Evolutionary conservation across 768 basidiomycete genomes (phyloP).

Genomic region (Phylloporus sp.): DNA sequence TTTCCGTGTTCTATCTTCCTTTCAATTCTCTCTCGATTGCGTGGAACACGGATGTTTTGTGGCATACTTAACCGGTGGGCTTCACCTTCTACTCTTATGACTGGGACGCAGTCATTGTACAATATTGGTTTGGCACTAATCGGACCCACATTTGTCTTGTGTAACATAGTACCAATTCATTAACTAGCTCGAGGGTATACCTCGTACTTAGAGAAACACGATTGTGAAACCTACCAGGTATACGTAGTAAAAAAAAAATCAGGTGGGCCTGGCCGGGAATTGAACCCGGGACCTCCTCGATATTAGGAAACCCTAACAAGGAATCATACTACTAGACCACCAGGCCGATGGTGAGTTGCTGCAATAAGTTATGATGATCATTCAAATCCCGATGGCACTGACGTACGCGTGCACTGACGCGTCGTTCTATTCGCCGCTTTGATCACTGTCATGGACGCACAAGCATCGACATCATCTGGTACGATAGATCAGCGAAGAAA

Average conservation of each 20-base stretch:
- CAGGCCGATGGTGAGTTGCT: slow-evolving; percentile 29
- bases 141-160: not conserved
- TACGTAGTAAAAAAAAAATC: not conserved
- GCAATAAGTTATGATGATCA: not conserved
- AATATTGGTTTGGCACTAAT: slow-evolving; percentile 5
- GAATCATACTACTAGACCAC: slow-evolving; percentile 55
- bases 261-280: slow-evolving; percentile 51
- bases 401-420: slow-evolving; percentile 34
- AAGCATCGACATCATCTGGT: slow-evolving; percentile 50
- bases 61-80: not conserved
- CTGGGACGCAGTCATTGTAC: slow-evolving; percentile 4
- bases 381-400: slow-evolving; percentile 4
- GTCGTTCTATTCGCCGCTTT: slow-evolving; percentile 17
- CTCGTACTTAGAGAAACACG: too few species aligned
- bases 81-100: slow-evolving; percentile 3
- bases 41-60: not conserved
- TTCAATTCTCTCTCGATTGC: not conserved
- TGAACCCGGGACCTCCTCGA: slow-evolving; percentile 62
- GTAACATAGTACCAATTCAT: too few species aligned
- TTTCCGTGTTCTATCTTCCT: not conserved
- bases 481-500: slow-evolving; percentile 66
- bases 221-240: too few species aligned
- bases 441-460: slow-evolving; percentile 26
- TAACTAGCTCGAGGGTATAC: too few species aligned
- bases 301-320: slow-evolving; percentile 42